These are phyloP conservation scores for Williopsis jadinii DNA, from an alignment of 1,139 yeast species.

Conservation along the genomic window DNA sequence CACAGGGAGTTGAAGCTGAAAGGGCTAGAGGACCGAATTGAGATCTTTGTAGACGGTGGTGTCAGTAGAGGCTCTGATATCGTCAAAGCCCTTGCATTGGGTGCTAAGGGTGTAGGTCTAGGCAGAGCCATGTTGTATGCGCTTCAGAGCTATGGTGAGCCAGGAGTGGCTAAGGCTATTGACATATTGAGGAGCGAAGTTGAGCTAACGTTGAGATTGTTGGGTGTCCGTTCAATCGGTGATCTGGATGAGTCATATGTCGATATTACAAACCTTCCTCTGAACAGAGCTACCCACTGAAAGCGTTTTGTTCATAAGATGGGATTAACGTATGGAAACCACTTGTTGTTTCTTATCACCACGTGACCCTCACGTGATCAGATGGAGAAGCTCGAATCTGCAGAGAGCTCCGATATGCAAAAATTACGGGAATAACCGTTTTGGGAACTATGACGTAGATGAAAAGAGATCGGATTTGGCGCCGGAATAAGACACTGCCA, in stretches of 20 bases:
- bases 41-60: constrained; percentile 56
- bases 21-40: constrained; percentile 33
- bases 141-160: constrained; percentile 51
- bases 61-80: constrained; percentile 62
- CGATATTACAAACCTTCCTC: constrained; percentile 21
- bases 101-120: constrained; percentile 62
- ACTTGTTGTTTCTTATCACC: too few relatives aligned
- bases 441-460: too few relatives aligned
- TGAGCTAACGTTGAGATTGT: constrained; percentile 47
- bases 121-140: constrained; percentile 58
- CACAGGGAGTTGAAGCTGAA: constrained; percentile 41
- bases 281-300: constrained; percentile 3
- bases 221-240: constrained; percentile 43
- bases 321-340: too few relatives aligned
- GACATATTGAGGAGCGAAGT: constrained; percentile 48
- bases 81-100: constrained; percentile 57
- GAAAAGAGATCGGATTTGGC: too few relatives aligned
- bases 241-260: constrained; percentile 37
- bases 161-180: constrained; percentile 46
- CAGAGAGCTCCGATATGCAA: too few relatives aligned
- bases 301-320: not conserved
- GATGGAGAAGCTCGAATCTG: too few relatives aligned
- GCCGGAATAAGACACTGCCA: too few relatives aligned
- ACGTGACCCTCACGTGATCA: too few relatives aligned
- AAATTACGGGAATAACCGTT: too few relatives aligned